These are phyloP conservation scores for Cutaneotrichosporon mucoides DNA, from an alignment of 1,284 basidiomycete genomes.

Conservation along the genomic window DNA sequence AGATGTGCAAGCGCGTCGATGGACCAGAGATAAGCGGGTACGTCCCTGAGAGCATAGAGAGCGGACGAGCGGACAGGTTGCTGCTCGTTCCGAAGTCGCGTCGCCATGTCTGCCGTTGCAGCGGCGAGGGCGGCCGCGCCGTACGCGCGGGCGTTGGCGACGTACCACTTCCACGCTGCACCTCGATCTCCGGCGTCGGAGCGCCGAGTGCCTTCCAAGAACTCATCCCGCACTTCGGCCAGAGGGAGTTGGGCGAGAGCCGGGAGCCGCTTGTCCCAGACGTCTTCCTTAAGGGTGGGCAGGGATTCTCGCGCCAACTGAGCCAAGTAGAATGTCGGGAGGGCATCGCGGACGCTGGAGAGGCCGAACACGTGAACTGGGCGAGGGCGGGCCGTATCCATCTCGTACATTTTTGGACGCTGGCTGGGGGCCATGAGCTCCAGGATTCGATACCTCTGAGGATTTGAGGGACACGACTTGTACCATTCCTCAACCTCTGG, in stretches of 20 bases:
- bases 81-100: constrained; percentile 1
- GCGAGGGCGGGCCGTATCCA: no score
- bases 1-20: not conserved
- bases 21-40: not conserved
- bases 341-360: no score
- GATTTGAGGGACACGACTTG: not conserved
- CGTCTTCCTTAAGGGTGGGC: no score
- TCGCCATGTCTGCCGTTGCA: not conserved
- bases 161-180: not conserved
- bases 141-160: not conserved
- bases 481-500: not conserved
- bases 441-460: no score
- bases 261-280: not conserved
- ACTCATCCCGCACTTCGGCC: not conserved
- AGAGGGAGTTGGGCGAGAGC: not conserved
- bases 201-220: not conserved
- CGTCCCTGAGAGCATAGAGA: not conserved
- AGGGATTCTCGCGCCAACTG: not conserved
- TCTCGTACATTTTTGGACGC: no score
- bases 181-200: not conserved
- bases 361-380: no score
- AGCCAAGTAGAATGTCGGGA: not conserved
- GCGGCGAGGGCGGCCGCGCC: not conserved
- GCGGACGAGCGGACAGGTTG: not conserved
- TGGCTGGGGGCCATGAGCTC: no score